Base-by-base conservation (phyloP, 1,284 basidiomycete species). In the Coniophora puteana region DNA sequence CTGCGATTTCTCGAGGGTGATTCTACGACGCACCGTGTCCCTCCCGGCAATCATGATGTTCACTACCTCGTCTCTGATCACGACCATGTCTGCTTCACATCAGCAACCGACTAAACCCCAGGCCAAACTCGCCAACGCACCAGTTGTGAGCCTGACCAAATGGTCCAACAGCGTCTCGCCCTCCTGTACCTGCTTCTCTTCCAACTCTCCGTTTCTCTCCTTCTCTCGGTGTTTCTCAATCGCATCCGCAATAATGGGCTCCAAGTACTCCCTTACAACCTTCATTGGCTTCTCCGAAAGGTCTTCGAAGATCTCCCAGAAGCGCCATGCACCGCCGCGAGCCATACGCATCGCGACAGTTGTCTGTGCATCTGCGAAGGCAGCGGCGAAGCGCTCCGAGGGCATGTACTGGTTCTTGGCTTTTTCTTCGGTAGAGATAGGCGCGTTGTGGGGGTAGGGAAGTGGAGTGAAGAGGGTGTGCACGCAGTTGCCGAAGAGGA, bases 1-100 rank as follows among this genome's bases (percentile, higher is more conserved):
- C 24, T n/a, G 26, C 16, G 2, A 10, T 29, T 31, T 25, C n/a
- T 33, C 8, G 10, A 32, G 4, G 4, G 4, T 18, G 32, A 12
- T 17, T n/a, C 7, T 22, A 38, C 8, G 18, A 50, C 64, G 35
- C 39, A 65, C 67, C 3, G 68, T 69, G 46, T 71, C 68, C 18
- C 70, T 56, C 2, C 66, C 69, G 3, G 69, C 67, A 17, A 68
- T 56, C 11, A 67, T 46, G 24, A 70, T 56, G 44, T 68, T 70
- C 33, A 69, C 54, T 12, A 67, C 61, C 49, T 69, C 69, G 37
- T 71, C 67, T 36, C 54, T 59, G 14, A 70, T 45, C 16, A 68
- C 53, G 4, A 54, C 53, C 20, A 44, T 47, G 36, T 65, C 61
- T 62, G 24, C 21, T 6, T 16, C 6, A n/a, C 6, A n/a, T 31